phyloP scores from a whole-genome alignment of 2,329 filamentous ascomycete genomes.

The Aspergillus cejpii region DNA sequence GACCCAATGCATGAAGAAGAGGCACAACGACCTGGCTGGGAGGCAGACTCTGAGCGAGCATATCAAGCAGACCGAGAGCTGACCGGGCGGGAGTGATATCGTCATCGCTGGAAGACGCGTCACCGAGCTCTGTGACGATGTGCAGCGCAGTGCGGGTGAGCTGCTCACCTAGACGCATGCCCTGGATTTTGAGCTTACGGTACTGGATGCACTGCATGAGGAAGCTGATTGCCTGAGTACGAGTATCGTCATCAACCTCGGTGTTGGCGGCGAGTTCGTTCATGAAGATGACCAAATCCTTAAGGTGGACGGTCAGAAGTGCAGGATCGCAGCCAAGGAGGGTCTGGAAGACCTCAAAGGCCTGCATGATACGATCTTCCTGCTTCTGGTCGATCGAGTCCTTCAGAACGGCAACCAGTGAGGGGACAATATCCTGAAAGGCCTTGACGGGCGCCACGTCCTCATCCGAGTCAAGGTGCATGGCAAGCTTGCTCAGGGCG shows the following conservation, averaged over 20 bases:
- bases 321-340: conserved; percentile 83
- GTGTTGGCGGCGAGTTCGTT: conserved; percentile 74
- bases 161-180: conserved; percentile 75
- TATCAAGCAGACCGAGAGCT: conserved; percentile 79
- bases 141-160: conserved; percentile 82
- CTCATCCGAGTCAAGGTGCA: conserved; percentile 83
- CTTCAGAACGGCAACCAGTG: conserved; percentile 87
- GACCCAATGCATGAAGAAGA: conserved; percentile 75
- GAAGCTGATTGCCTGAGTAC: conserved; percentile 86
- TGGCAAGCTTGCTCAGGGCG: conserved; percentile 77
- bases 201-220: conserved; percentile 87
- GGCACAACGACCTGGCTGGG: conserved; percentile 92
- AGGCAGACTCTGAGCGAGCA: conserved; percentile 79
- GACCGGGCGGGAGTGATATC: conserved; percentile 79
- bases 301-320: conserved; percentile 76
- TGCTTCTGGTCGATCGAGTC: conserved; percentile 69
- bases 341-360: conserved; percentile 96
- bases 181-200: conserved; percentile 92
- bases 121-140: conserved; percentile 82
- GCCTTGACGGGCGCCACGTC: conserved; percentile 64
- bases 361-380: conserved; percentile 80
- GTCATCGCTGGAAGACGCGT: conserved; percentile 62
- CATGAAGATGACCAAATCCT: conserved; percentile 89
- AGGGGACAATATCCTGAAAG: conserved; percentile 73
- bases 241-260: conserved; percentile 72